Conservation (phyloP, 805 yeast genomes). For the Alloascoidea africana region DNA sequence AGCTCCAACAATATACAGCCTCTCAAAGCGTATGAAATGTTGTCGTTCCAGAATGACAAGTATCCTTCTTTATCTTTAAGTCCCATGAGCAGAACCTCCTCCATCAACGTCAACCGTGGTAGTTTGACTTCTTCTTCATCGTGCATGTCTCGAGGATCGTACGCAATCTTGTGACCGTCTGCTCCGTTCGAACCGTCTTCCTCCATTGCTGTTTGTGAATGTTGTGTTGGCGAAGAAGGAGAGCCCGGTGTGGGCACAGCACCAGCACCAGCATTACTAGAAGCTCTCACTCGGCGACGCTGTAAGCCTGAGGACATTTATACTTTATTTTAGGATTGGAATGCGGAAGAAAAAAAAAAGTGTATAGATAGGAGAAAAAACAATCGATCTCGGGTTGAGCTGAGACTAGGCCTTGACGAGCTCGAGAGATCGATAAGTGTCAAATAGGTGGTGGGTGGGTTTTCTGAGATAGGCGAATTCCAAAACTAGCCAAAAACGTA, state of each 20-base stretch:
- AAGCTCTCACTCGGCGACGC: slow-evolving; percentile 12
- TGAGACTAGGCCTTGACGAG: no score
- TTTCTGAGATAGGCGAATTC: no score
- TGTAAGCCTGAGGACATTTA: slow-evolving; percentile 12
- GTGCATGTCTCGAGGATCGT: slow-evolving; percentile 59
- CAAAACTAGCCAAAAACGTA: no score
- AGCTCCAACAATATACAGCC: slow-evolving; percentile 89
- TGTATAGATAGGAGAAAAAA: no score
- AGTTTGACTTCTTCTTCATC: slow-evolving; percentile 26
- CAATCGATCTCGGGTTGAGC: no score
- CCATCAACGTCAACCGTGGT: slow-evolving; percentile 87
- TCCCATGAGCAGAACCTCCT: slow-evolving; percentile 87
- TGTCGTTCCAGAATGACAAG: slow-evolving; percentile 95
- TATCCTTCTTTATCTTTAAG: slow-evolving; percentile 93
- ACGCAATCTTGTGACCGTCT: slow-evolving; percentile 53
- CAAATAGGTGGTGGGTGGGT: no score
- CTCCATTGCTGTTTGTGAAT: slow-evolving; percentile 3
- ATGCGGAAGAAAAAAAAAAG: no score
- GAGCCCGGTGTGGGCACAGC: slow-evolving; percentile 2
- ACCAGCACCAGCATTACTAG: slow-evolving; percentile 9
- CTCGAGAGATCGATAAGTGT: no score
- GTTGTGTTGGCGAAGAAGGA: slow-evolving; percentile 3
- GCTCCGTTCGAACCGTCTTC: slow-evolving; percentile 8
- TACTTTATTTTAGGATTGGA: no score
- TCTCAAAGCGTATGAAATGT: slow-evolving; percentile 87